Percentiles rank a stretch among this genome's conserved stretches.
Conservation (phyloP, 495 filamentous ascomycete genomes). For the Aspergillus sclerotiicarbonarius region DNA sequence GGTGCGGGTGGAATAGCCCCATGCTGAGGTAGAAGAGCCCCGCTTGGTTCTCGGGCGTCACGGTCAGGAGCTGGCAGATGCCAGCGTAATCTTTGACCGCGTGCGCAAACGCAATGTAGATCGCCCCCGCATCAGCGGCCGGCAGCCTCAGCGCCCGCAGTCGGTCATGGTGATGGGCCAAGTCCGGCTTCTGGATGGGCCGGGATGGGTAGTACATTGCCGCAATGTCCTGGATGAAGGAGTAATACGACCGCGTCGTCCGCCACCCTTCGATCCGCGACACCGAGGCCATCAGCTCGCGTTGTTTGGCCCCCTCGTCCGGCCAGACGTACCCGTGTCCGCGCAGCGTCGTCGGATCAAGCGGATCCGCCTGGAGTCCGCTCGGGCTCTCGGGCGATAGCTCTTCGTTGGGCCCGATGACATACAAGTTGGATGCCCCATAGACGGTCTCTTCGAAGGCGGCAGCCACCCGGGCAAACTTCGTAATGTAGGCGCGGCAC, state of each 20-base stretch:
- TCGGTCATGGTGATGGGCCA: slow-evolving; percentile 89
- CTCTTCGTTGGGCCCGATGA: slow-evolving; percentile 62
- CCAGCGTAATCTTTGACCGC: slow-evolving; percentile 80
- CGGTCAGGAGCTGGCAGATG: slow-evolving; percentile 82
- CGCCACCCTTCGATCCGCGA: slow-evolving; percentile 95
- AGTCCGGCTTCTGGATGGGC: slow-evolving; percentile 78
- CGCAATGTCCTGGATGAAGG: slow-evolving; percentile 80
- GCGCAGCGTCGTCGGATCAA: slow-evolving; percentile 58
- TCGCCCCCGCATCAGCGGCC: slow-evolving; percentile 65
- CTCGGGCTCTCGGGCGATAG: slow-evolving; percentile 47
- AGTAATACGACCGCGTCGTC: slow-evolving; percentile 90
- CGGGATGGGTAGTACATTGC: slow-evolving; percentile 52
- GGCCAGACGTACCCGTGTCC: slow-evolving; percentile 97
- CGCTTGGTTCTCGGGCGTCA: slow-evolving; percentile 81
- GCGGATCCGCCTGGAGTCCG: slow-evolving; percentile 39
- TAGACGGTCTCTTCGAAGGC: slow-evolving; percentile 96
- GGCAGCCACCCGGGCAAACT: slow-evolving; percentile 87
- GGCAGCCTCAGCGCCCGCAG: slow-evolving; percentile 74
- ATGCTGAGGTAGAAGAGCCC: slow-evolving; percentile 90
- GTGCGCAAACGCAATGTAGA: slow-evolving; percentile 77
- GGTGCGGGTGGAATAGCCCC: slow-evolving; percentile 88
- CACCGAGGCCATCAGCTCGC: slow-evolving; percentile 85
- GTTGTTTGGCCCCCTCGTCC: slow-evolving; percentile 73
- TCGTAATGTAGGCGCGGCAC: slow-evolving; percentile 85
- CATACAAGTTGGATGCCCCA: slow-evolving; percentile 85